Conservation (phyloP, 495 filamentous ascomycete genomes). For the Pyronema domesticum region DNA sequence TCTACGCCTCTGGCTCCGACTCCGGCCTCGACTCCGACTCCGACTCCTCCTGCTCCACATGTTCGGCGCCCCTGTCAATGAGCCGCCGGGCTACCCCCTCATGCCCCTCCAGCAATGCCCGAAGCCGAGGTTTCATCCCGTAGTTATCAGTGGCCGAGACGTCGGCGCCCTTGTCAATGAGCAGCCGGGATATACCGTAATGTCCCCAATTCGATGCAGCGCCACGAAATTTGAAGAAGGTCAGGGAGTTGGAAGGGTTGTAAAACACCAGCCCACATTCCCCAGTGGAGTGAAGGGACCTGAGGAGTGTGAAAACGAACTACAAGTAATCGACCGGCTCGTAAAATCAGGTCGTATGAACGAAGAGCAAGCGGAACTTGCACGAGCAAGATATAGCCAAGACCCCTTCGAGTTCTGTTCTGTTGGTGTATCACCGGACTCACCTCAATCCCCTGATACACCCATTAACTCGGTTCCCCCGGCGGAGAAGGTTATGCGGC, state of each 20-base stretch:
- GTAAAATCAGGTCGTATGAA: slow-evolving; percentile 2
- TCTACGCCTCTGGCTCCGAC: too few species aligned
- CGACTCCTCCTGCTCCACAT: too few species aligned
- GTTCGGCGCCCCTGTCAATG: too few species aligned
- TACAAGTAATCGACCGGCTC: slow-evolving; percentile 17
- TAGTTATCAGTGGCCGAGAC: too few species aligned
- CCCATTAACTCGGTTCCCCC: slow-evolving; percentile 21
- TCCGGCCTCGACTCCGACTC: too few species aligned
- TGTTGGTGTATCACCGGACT: slow-evolving; percentile 29
- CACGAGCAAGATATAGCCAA: slow-evolving; percentile 7
- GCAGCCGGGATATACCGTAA: too few species aligned
- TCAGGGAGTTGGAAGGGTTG: slow-evolving; percentile 26
- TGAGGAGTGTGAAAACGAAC: slow-evolving; percentile 10
- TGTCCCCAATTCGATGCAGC: too few species aligned
- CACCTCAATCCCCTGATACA: slow-evolving; percentile 27
- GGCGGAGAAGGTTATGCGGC: slow-evolving; percentile 45
- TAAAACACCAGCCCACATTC: slow-evolving; percentile 38
- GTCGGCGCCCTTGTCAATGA: too few species aligned
- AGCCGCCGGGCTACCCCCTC: too few species aligned
- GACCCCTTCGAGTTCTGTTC: slow-evolving; percentile 42
- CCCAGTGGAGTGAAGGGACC: slow-evolving; percentile 28
- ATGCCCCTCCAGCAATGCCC: too few species aligned
- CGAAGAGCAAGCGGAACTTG: slow-evolving; percentile 1
- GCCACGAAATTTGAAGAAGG: slow-evolving; percentile 39
- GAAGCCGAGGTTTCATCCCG: too few species aligned